Evolutionary conservation across 2,329 filamentous ascomycete genomes (phyloP), one percentile per base, ranked within the genome.

Genomic region (Ophiocordyceps unilateralis): DNA sequence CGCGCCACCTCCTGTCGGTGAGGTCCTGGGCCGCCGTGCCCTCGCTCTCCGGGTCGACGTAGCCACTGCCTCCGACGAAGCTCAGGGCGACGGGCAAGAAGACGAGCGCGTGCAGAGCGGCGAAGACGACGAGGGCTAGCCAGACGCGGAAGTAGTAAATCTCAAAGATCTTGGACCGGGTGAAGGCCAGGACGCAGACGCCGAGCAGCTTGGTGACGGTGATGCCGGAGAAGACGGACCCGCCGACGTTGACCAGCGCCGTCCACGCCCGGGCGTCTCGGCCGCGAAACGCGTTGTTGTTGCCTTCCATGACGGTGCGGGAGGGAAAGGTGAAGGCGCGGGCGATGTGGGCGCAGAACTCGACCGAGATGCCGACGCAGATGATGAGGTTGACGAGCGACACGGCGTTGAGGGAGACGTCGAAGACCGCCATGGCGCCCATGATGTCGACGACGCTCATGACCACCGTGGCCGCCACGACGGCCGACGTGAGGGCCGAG

Each of bases 61-160:
- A 96, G 3, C 89, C 88, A 50, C 81, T 75, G 1, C 91, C 91
- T 17, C 91, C 91, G 41, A 83, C 71, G 41, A 95, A 68, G 55
- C 84, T 93, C 50, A 98, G 68, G 2, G 83, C 81, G 1, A 96
- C 91, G 0, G 91, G 91, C 52, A 98, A 66, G 59, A 96, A 93
- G 8, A 98, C 74, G 40, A 98, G 68, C 1, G 91, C 86, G 59
- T 98, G 91, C 10, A 80, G 72, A 8, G 85, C 85, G 3, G 88
- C 93, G 59, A 94, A 89, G 10, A 93, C 59, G 11, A 98, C 88
- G 43, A 98, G 73, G 7, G 88, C 82, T 17, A 95, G 67, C 91
- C 91, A 98, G 38, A 98, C 83, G 38, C 91, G 76, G 71, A 98
- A 98, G 63, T 98, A 98, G 65, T 98, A 98, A 45, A 98, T 86